Percentiles rank a stretch among this genome's conserved stretches.
Conservation (phyloP, 306 rosid species). For the Hippophae rhamnoides region DNA sequence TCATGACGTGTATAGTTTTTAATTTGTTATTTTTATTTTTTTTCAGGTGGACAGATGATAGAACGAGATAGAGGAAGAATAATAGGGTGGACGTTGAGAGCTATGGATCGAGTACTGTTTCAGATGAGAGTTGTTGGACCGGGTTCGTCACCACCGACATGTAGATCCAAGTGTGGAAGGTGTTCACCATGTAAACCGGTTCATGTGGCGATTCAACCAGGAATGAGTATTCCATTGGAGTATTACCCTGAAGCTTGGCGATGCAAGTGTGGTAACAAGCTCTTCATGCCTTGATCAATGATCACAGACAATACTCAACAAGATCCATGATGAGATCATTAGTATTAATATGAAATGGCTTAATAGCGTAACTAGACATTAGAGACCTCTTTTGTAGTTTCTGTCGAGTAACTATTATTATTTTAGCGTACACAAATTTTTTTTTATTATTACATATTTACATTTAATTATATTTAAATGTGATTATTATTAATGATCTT, state of each 20-base stretch:
- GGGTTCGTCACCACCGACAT: constrained; percentile 80
- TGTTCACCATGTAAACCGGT: constrained; percentile 76
- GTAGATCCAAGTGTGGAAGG: constrained; percentile 76
- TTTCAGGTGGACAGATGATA: constrained; percentile 18
- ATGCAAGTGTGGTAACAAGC: constrained; percentile 79
- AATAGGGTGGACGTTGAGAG: too few relatives aligned
- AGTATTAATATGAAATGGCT: too few relatives aligned
- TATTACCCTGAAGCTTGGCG: constrained; percentile 99
- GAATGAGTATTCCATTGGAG: constrained; percentile 61
- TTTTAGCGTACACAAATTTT: too few relatives aligned
- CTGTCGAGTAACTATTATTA: too few relatives aligned
- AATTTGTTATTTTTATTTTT: not conserved
- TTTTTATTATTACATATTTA: too few relatives aligned
- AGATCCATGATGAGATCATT: too few relatives aligned
- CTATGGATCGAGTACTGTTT: constrained; percentile 10
- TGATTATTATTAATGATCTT: too few relatives aligned
- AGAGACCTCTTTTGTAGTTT: too few relatives aligned
- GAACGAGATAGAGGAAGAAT: constrained; percentile 3
- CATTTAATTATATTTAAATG: too few relatives aligned
- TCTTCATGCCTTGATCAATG: constrained; percentile 53
- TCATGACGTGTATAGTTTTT: not conserved
- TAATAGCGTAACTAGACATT: too few relatives aligned
- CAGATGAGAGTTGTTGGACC: constrained; percentile 40
- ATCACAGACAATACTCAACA: too few relatives aligned
- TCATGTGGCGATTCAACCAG: constrained; percentile 84